A percentile compares a stretch with the other conserved stretches of the same genome.
Conservation (phyloP, 2,329 filamentous ascomycete species). For the Pseudogymnoascus sp. region DNA sequence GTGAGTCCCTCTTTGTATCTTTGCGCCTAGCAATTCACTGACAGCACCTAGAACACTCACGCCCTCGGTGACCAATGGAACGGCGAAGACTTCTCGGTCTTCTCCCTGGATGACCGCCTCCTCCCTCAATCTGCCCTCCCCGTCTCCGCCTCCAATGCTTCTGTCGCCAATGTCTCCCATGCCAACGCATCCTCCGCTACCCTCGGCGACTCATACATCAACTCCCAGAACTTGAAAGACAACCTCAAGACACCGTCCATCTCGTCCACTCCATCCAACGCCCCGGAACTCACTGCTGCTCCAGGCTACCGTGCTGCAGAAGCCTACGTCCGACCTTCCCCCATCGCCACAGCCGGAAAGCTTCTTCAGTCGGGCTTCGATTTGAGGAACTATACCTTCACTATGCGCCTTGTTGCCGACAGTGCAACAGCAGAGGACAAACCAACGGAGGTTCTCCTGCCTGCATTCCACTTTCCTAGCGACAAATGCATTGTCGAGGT, state of each 20-base stretch:
- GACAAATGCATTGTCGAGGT: conserved; percentile 64
- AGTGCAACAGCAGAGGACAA: conserved; percentile 50
- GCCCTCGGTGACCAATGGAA: conserved; percentile 93
- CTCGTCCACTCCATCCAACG: conserved; percentile 44
- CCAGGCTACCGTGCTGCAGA: conserved; percentile 84
- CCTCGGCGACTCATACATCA: conserved; percentile 37
- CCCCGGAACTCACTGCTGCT: conserved; percentile 50
- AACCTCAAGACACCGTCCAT: conserved; percentile 62
- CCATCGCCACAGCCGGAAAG: conserved; percentile 64
- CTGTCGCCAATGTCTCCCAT: conserved; percentile 33
- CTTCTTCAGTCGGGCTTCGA: conserved; percentile 72
- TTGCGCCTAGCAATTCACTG: conserved; percentile 15
- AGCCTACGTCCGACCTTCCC: conserved; percentile 81
- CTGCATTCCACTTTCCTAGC: conserved; percentile 85
- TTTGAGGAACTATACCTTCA: conserved; percentile 68
- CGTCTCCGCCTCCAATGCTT: conserved; percentile 34
- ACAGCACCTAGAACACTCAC: conserved; percentile 61
- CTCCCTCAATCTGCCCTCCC: conserved; percentile 45
- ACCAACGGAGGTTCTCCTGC: conserved; percentile 78
- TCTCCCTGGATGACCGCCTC: conserved; percentile 70
- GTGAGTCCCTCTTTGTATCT: conserved; percentile 36
- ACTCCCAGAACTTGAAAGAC: conserved; percentile 65
- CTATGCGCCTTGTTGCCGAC: conserved; percentile 56
- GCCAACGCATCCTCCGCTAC: conserved; percentile 36
- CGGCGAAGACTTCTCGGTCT: conserved; percentile 89